A percentile compares a stretch with the other conserved stretches of the same genome.
These are phyloP conservation scores for Karstenula rhodostoma DNA, from an alignment of 2,329 filamentous ascomycete species.

Conservation along the genomic window DNA sequence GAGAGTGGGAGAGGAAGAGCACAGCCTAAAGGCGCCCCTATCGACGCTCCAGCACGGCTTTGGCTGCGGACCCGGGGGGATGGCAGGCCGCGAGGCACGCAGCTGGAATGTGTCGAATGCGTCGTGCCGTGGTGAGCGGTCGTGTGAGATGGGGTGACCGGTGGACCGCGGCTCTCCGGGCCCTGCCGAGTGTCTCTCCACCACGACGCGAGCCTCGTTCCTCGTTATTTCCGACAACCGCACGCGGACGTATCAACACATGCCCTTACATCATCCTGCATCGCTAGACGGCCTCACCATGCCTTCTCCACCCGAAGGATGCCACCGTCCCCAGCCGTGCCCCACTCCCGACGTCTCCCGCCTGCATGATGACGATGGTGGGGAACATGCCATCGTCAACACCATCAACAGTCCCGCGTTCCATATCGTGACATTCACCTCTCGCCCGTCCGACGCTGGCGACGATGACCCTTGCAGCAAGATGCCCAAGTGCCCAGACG, in stretches of 20 bases:
- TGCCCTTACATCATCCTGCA: conserved; percentile 3
- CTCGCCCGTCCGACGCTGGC: no score
- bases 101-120: not conserved
- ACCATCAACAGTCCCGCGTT: not conserved
- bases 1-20: conserved; percentile 6
- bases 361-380: conserved; percentile 1
- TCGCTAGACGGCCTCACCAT: not conserved
- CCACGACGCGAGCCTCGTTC: not conserved
- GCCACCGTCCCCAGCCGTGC: not conserved
- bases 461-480: no score
- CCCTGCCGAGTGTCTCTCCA: conserved; percentile 1
- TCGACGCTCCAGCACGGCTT: conserved; percentile 4
- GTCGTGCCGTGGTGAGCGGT: conserved; percentile 5
- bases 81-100: not conserved
- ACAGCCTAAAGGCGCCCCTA: conserved; percentile 9
- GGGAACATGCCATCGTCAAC: not conserved
- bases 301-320: not conserved
- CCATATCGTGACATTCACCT: not conserved
- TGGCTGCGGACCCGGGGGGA: not conserved
- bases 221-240: conserved; percentile 3
- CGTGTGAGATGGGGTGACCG: conserved; percentile 13
- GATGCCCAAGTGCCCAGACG: not conserved
- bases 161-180: conserved; percentile 6
- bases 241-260: conserved; percentile 9
- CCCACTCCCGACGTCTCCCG: not conserved